Base-by-base conservation (phyloP, 2,329 filamentous ascomycete genomes). In the Dothideomycetes sp. region DNA sequence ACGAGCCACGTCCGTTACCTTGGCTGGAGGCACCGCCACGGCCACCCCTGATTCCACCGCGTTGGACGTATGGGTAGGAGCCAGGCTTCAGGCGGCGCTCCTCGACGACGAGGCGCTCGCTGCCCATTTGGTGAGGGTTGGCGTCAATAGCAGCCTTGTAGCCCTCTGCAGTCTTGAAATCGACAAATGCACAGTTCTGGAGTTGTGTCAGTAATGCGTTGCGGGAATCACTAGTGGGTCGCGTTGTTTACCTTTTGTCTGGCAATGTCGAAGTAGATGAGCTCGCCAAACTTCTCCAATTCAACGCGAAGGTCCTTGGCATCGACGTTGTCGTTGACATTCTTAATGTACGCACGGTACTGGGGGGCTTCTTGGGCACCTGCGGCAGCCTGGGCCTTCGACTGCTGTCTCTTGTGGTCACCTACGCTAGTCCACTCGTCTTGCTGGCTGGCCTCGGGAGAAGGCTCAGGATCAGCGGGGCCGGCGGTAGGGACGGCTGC, bases 131-230 rank as follows among this genome's bases (percentile, higher is more conserved):
- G 65, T 94, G 86, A 27, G 89, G 89, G 66, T 93, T 96, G 51
- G 81, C 82, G 45, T 75, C 75, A 29, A 85, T 72, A 32, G 91
- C 91, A 46, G 84, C 81, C 60, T 85, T 75, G 65, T 94, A 95
- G 34, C 78, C 86, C 40, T 87, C 78, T 16, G 77, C 59, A 34
- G 81, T 83, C 56, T 79, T 82, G 63, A 91, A 98, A 61, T 98
- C 91, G 44, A 95, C 85, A 57, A 96, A 96, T 18, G 91, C 91
- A 56, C 87, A 95, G 72, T 91, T 95, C 89, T 94, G 57, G 18
- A 10, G 4, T 5, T 16, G 14, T 11, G 38, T 45, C 18, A 45
- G 38, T 29, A 27, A 27, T 15, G 16, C 31, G 17, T 43, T 19
- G 31, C 32, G 15, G 15, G 14, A 32, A 19, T 43, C 11, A 34